phyloP scores from a whole-genome alignment of 2,329 filamentous ascomycete genomes.

The Trichoderma oligosporum region DNA sequence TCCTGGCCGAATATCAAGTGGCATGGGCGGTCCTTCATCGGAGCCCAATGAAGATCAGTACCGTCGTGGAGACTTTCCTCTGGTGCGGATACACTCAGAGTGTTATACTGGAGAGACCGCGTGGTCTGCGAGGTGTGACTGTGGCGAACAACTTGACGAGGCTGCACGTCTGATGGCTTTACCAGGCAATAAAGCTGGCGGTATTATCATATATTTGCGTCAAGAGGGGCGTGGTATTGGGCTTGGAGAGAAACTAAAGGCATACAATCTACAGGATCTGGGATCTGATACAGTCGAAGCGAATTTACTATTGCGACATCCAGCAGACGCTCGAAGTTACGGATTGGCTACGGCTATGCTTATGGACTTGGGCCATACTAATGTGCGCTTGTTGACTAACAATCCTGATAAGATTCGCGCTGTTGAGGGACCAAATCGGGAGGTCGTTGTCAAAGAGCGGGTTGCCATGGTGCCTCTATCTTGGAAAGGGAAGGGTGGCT shows the following conservation, averaged over 20 bases:
- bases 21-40: conserved; percentile 40
- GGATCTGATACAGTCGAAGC: conserved; percentile 98
- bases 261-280: conserved; percentile 94
- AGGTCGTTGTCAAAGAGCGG: conserved; percentile 81
- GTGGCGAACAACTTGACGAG: conserved; percentile 95
- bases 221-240: conserved; percentile 97
- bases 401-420: conserved; percentile 96
- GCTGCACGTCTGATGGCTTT: conserved; percentile 89
- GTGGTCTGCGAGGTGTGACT: conserved; percentile 96
- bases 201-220: conserved; percentile 91
- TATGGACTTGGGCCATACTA: conserved; percentile 72
- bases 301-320: conserved; percentile 84
- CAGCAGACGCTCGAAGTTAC: conserved; percentile 91
- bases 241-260: conserved; percentile 91
- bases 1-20: conserved; percentile 76
- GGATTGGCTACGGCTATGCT: conserved; percentile 96
- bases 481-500: conserved; percentile 82
- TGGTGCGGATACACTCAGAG: conserved; percentile 95
- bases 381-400: conserved; percentile 84
- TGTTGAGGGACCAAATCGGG: conserved; percentile 84
- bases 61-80: conserved; percentile 43
- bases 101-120: conserved; percentile 99
- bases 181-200: conserved; percentile 60
- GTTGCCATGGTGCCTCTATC: conserved; percentile 94
- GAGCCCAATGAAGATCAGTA: conserved; percentile 22